phyloP scores from a whole-genome alignment of 179 eudicot genomes.

The Beta corolliflora region DNA sequence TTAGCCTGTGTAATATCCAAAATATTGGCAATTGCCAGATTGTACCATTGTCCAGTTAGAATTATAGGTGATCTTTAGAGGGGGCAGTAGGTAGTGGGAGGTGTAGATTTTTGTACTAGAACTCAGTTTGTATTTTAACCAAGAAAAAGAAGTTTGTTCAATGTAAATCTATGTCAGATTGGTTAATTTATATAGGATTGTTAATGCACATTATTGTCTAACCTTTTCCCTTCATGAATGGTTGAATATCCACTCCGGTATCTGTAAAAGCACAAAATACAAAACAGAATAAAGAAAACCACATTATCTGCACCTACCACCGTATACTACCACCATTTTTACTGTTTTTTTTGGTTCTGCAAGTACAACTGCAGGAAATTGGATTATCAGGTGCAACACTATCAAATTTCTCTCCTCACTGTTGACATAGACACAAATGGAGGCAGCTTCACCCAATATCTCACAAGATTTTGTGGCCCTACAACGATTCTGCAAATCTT shows the following conservation, averaged over 20 bases:
- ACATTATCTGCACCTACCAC: background rate
- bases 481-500: constrained; percentile 57
- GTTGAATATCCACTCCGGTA: background rate
- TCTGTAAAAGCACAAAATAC: background rate
- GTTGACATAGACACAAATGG: background rate
- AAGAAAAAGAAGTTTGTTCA: constrained; percentile 20
- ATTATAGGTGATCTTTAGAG: constrained; percentile 22
- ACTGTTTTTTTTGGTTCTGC: background rate
- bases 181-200: constrained; percentile 28
- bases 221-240: background rate
- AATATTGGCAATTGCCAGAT: constrained; percentile 26
- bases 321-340: background rate
- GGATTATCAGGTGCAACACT: background rate
- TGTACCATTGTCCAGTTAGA: constrained; percentile 42
- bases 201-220: constrained; percentile 14
- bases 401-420: background rate
- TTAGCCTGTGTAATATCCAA: constrained; percentile 7
- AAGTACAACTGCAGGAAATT: background rate
- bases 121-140: constrained; percentile 28
- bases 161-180: constrained; percentile 25
- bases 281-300: background rate
- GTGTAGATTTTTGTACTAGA: constrained; percentile 36
- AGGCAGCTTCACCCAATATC: background rate
- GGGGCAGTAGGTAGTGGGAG: constrained; percentile 29
- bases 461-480: constrained; percentile 3